Conservation (phyloP, 768 basidiomycete species). For the Kwoniella europaea region DNA sequence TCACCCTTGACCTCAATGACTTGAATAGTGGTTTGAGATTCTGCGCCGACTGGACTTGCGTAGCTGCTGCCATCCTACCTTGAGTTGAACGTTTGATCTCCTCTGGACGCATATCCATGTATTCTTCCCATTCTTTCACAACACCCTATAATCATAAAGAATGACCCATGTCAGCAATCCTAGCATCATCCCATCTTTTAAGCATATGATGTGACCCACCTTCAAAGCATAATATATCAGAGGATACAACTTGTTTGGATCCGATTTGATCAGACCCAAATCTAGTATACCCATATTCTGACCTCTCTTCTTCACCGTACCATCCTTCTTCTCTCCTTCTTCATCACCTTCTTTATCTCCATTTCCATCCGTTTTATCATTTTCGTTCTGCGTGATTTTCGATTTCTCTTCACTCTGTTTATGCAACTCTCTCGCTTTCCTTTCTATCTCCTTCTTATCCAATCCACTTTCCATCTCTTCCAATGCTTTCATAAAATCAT, state of each 20-base stretch:
- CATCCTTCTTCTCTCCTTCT: constrained; percentile 63
- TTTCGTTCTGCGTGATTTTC: constrained; percentile 62
- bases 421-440: constrained; percentile 25
- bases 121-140: constrained; percentile 94
- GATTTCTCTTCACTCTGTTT: constrained; percentile 66
- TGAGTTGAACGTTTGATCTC: constrained; percentile 83
- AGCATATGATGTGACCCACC: constrained; percentile 39
- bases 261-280: constrained; percentile 78
- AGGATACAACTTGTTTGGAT: constrained; percentile 94
- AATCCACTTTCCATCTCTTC: constrained; percentile 67
- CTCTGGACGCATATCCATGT: constrained; percentile 91
- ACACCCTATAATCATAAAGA: constrained; percentile 61
- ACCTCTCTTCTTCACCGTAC: constrained; percentile 42
- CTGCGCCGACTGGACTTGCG: constrained; percentile 91
- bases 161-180: background rate
- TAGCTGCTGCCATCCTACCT: constrained; percentile 92
- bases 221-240: constrained; percentile 96
- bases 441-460: constrained; percentile 54
- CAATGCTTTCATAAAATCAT: constrained; percentile 75
- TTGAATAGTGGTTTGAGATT: constrained; percentile 98
- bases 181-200: too few species aligned
- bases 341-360: constrained; percentile 22
- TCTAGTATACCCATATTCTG: constrained; percentile 70
- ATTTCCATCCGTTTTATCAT: constrained; percentile 4
- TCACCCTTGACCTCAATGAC: constrained; percentile 79